Evolutionary conservation across 108 stramenopile genomes (phyloP).

Genomic region (Pelagomonas calceolata): DNA sequence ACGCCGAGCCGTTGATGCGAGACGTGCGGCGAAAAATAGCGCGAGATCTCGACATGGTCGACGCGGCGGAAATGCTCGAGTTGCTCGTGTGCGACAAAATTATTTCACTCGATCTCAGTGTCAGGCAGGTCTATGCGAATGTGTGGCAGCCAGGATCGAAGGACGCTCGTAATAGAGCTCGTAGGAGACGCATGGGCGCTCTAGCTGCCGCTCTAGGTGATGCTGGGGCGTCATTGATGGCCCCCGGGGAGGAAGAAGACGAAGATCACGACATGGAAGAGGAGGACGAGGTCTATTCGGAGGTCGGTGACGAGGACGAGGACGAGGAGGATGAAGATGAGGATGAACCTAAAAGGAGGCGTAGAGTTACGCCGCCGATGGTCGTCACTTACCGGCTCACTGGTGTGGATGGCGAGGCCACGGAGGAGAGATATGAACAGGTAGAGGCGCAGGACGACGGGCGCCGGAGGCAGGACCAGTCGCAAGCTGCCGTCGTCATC

Average conservation of each 20-base stretch:
- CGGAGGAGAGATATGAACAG: conserved; percentile 3
- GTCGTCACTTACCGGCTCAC: conserved; percentile 8
- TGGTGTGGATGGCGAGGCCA: conserved; percentile 15
- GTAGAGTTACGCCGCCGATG: conserved; percentile 1
- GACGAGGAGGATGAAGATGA: conserved; percentile 9
- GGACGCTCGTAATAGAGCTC: neutral
- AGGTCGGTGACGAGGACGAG: neutral
- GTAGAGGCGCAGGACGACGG: neutral
- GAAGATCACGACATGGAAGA: neutral
- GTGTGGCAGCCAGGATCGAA: neutral
- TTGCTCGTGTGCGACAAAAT: conserved; percentile 8
- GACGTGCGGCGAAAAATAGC: conserved; percentile 30
- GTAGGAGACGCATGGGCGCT: neutral
- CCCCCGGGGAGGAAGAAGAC: conserved; percentile 5
- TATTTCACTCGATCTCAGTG: neutral
- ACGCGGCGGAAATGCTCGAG: conserved; percentile 14
- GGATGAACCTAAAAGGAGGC: neutral
- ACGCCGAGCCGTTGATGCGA: conserved; percentile 31
- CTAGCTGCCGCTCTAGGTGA: neutral
- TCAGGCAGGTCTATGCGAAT: conserved; percentile 2
- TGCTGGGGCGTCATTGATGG: no score
- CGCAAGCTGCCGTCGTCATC: neutral
- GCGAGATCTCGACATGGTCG: conserved; percentile 20
- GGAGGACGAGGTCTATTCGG: conserved; percentile 4
- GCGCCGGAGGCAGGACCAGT: neutral